These are phyloP conservation scores for Talaromyces sp. DNA, from an alignment of 2,329 filamentous ascomycete genomes.

Conservation along the genomic window DNA sequence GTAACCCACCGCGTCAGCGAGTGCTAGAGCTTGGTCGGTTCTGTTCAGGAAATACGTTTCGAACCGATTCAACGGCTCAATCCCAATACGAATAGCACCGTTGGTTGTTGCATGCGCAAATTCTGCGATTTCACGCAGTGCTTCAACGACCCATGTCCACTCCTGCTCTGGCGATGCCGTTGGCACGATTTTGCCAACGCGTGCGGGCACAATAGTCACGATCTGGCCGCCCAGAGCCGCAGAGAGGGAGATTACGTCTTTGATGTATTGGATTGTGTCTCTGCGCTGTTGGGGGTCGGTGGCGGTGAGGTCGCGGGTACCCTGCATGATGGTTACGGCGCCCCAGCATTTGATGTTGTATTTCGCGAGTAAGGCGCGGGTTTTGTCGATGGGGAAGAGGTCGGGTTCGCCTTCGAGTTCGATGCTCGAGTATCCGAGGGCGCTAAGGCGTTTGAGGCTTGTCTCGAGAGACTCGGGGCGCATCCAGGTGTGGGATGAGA, in stretches of 20 bases:
- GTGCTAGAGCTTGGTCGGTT: slow-evolving; percentile 5
- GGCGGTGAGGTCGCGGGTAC: slow-evolving; percentile 4
- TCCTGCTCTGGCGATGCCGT: neutral
- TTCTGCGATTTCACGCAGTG: slow-evolving; percentile 2
- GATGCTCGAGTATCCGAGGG: slow-evolving; percentile 7
- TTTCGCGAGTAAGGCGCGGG: neutral
- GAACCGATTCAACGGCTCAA: slow-evolving; percentile 9
- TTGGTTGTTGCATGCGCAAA: neutral
- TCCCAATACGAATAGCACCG: neutral
- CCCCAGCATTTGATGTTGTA: slow-evolving; percentile 12
- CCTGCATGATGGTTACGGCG: slow-evolving; percentile 9
- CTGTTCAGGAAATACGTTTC: slow-evolving; percentile 8
- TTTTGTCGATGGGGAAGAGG: neutral
- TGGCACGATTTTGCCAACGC: slow-evolving; percentile 4
- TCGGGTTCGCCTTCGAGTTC: slow-evolving; percentile 9
- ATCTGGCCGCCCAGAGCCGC: slow-evolving; percentile 5
- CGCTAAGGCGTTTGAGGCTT: slow-evolving; percentile 4
- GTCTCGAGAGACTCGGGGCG: slow-evolving; percentile 8
- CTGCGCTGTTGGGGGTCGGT: neutral
- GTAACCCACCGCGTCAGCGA: neutral
- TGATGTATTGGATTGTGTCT: slow-evolving; percentile 7
- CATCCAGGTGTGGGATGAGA: slow-evolving; percentile 9
- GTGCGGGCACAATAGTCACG: slow-evolving; percentile 3
- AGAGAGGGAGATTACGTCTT: slow-evolving; percentile 4
- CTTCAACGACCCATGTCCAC: slow-evolving; percentile 6